Percentiles rank a stretch among this genome's conserved stretches.
Evolutionary conservation across 495 filamentous ascomycete genomes (phyloP).

Genomic region (Ramalina intermedia): DNA sequence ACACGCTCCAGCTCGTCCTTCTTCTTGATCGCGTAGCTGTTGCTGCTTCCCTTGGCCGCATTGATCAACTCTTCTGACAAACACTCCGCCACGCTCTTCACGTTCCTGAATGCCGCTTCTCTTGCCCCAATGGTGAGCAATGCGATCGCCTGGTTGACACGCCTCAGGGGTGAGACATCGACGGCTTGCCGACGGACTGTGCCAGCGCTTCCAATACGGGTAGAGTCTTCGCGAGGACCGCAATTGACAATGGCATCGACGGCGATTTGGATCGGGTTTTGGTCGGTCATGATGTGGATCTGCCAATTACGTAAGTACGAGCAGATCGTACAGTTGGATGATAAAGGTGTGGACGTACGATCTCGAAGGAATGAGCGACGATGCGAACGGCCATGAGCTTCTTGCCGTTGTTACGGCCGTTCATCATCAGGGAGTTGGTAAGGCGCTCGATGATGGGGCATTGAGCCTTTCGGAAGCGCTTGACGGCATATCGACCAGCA

Average conservation of each 20-base stretch:
- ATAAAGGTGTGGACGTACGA: slow-evolving; percentile 48
- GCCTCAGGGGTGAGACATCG: slow-evolving; percentile 97
- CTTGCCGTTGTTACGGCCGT: slow-evolving; percentile 99
- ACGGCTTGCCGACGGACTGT: slow-evolving; percentile 99
- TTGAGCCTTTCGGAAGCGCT: slow-evolving; percentile 99
- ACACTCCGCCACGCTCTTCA: slow-evolving; percentile 98
- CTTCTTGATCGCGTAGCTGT: slow-evolving; percentile 99
- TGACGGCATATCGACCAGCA: slow-evolving; percentile 94
- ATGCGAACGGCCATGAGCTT: slow-evolving; percentile 99
- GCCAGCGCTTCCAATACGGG: slow-evolving; percentile 97
- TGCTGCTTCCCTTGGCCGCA: slow-evolving; percentile 98
- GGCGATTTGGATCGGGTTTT: slow-evolving; percentile 99
- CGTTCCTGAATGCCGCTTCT: slow-evolving; percentile 95
- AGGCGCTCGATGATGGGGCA: slow-evolving; percentile 99
- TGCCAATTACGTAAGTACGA: slow-evolving; percentile 21
- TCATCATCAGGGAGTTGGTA: slow-evolving; percentile 99
- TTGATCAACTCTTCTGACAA: slow-evolving; percentile 99
- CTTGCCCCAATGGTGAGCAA: slow-evolving; percentile 95
- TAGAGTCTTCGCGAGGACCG: slow-evolving; percentile 97
- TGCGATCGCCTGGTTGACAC: slow-evolving; percentile 98
- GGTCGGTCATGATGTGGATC: slow-evolving; percentile 99
- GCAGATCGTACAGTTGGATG: background rate
- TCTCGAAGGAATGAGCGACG: slow-evolving; percentile 97
- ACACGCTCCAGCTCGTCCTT: slow-evolving; percentile 99
- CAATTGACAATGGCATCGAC: slow-evolving; percentile 99